Evolutionary conservation across 208 protist species (phyloP).

Genomic region (Acanthamoeba sp.): DNA sequence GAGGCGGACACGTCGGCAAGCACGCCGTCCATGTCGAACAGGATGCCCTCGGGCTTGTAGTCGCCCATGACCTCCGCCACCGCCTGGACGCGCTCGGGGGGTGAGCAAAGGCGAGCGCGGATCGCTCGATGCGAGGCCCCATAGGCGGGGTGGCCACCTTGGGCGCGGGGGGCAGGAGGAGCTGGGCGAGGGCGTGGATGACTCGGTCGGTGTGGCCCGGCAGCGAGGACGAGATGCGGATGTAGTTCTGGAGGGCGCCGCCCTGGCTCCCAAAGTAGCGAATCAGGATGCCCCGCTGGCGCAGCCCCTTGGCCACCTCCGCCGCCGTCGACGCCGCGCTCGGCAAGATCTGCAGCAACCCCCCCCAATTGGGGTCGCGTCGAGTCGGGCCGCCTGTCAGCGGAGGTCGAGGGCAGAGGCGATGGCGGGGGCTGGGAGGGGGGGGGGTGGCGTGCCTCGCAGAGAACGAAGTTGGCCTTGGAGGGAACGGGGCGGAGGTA

Average conservation of each 20-base stretch:
- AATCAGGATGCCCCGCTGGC: conserved; percentile 62
- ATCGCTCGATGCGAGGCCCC: no score
- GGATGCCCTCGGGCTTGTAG: conserved; percentile 25
- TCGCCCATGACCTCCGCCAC: not conserved
- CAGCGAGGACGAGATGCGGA: conserved; percentile 73
- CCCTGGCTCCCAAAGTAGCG: conserved; percentile 75
- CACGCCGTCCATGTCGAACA: conserved; percentile 83
- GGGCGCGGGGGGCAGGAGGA: not conserved
- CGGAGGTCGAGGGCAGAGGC: not conserved
- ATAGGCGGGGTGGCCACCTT: not conserved
- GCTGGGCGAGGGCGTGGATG: not conserved
- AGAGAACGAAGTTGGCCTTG: conserved; percentile 77
- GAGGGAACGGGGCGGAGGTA: conserved; percentile 69
- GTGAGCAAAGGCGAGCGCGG: no score
- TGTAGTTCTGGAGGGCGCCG: conserved; percentile 75
- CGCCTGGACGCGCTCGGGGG: not conserved
- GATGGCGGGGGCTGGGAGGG: not conserved
- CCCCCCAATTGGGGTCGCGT: not conserved
- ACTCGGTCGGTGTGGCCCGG: not conserved
- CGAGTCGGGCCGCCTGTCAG: not conserved
- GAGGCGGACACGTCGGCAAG: conserved; percentile 79
- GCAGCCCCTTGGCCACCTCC: conserved; percentile 33
- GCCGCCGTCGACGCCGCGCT: conserved; percentile 65
- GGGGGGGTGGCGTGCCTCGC: not conserved
- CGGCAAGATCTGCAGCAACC: not conserved